Percentiles rank a stretch among this genome's conserved stretches.
These are phyloP conservation scores for Botrytis hyacinthi DNA, from an alignment of 2,329 filamentous ascomycete species.

Conservation along the genomic window DNA sequence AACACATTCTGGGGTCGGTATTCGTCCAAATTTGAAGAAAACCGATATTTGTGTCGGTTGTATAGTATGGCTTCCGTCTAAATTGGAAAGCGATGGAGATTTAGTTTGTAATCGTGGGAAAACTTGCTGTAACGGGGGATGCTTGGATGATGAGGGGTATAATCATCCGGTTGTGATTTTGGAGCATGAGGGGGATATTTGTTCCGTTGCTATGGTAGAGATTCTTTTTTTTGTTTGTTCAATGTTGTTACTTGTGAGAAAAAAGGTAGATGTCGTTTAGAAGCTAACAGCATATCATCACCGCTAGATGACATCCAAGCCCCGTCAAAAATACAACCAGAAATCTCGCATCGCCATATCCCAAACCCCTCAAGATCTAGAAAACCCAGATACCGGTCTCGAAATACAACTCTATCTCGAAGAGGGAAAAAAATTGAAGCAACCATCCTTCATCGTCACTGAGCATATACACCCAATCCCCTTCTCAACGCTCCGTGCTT, in stretches of 20 bases:
- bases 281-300: not conserved
- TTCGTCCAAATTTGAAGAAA: not conserved
- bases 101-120: not conserved
- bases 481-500: not conserved
- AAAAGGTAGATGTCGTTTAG: not conserved
- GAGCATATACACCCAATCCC: not conserved
- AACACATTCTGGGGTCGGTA: not conserved
- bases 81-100: not conserved
- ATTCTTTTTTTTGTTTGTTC: not conserved
- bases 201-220: conserved; percentile 1
- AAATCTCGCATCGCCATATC: not conserved
- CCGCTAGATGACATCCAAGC: not conserved
- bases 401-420: not conserved
- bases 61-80: conserved; percentile 10
- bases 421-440: not conserved
- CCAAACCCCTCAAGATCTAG: not conserved
- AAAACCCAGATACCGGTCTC: not conserved
- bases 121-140: not conserved
- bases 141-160: conserved; percentile 1
- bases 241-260: not conserved
- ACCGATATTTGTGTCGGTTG: not conserved
- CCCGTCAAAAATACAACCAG: not conserved
- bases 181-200: not conserved
- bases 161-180: conserved; percentile 8
- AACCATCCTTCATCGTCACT: not conserved